Percentiles rank a stretch among this genome's conserved stretches.
Conservation (phyloP, 495 filamentous ascomycete genomes). For the Neurospora pannonica region DNA sequence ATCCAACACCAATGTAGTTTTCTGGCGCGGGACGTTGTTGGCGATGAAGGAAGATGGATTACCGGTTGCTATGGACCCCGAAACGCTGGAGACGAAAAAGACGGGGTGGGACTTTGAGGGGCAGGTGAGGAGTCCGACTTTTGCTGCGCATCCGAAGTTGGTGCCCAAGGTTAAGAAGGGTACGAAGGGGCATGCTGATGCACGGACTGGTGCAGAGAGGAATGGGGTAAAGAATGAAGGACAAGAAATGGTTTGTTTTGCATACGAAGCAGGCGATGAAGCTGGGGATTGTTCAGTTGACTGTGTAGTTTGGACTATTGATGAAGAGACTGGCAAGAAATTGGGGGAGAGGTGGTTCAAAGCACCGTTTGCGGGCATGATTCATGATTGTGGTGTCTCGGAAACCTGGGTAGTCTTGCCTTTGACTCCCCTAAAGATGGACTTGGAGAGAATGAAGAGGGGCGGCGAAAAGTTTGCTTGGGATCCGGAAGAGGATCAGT, state of each 20-base stretch:
- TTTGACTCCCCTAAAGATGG: conserved; percentile 41
- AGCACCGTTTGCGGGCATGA: conserved; percentile 45
- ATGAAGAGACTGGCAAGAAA: conserved; percentile 27
- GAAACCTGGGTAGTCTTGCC: conserved; percentile 45
- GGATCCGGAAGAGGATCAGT: conserved; percentile 43
- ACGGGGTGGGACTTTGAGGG: conserved; percentile 49
- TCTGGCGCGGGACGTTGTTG: conserved; percentile 41
- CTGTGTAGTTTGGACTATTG: conserved; percentile 39
- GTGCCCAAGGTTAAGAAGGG: conserved; percentile 40
- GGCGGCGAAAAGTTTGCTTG: conserved; percentile 49
- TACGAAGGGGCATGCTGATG: too few relatives aligned
- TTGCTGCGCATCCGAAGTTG: conserved; percentile 54
- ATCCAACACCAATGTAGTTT: conserved; percentile 47
- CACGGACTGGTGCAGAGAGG: too few relatives aligned
- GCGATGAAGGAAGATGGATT: conserved; percentile 48
- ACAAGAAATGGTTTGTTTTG: conserved; percentile 45
- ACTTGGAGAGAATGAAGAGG: conserved; percentile 41
- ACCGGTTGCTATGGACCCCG: conserved; percentile 47
- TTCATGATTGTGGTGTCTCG: conserved; percentile 46
- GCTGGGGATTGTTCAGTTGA: conserved; percentile 36
- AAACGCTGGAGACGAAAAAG: conserved; percentile 38
- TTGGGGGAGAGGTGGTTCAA: conserved; percentile 39
- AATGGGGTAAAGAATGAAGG: background rate
- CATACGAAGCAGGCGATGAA: conserved; percentile 42
- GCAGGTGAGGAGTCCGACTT: conserved; percentile 42